Conservation (phyloP, 140 eudicot species). For the Flaveria floridana region DNA sequence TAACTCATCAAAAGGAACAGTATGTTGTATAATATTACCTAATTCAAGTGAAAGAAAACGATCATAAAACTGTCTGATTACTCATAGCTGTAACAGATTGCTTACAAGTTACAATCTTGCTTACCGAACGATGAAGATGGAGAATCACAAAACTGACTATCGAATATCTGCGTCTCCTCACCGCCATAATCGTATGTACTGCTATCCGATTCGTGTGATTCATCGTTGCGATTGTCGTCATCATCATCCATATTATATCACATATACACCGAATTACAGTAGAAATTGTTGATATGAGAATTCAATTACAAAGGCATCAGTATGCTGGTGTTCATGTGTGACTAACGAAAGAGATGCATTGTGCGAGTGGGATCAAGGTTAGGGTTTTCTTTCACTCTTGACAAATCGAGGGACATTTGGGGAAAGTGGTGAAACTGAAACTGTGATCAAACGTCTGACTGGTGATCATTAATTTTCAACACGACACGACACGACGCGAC, state of each 20-base stretch:
- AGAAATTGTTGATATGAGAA: conserved; percentile 7
- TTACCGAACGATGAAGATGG: conserved; percentile 37
- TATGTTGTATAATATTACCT: conserved; percentile 35
- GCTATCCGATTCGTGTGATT: conserved; percentile 29
- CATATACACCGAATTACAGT: conserved; percentile 1
- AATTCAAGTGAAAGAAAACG: conserved; percentile 16
- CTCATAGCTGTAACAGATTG: not conserved
- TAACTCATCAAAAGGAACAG: conserved; percentile 46
- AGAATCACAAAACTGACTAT: conserved; percentile 37
- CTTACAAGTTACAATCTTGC: not conserved
- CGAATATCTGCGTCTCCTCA: conserved; percentile 53
- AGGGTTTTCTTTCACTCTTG: too few relatives aligned
- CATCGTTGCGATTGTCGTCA: conserved; percentile 23
- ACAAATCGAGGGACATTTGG: too few relatives aligned
- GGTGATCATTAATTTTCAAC: too few relatives aligned
- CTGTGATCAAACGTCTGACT: too few relatives aligned
- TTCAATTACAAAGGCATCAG: not conserved
- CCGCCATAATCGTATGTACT: conserved; percentile 28
- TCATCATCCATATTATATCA: conserved; percentile 37
- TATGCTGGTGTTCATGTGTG: too few relatives aligned
- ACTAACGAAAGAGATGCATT: too few relatives aligned
- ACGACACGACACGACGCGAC: too few relatives aligned
- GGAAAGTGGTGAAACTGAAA: too few relatives aligned
- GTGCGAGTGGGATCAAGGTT: too few relatives aligned
- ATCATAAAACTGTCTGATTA: conserved; percentile 11